Percentiles rank a stretch among this genome's conserved stretches.
phyloP scores from a whole-genome alignment of 208 protist species.

The Acanthamoeba quina region DNA sequence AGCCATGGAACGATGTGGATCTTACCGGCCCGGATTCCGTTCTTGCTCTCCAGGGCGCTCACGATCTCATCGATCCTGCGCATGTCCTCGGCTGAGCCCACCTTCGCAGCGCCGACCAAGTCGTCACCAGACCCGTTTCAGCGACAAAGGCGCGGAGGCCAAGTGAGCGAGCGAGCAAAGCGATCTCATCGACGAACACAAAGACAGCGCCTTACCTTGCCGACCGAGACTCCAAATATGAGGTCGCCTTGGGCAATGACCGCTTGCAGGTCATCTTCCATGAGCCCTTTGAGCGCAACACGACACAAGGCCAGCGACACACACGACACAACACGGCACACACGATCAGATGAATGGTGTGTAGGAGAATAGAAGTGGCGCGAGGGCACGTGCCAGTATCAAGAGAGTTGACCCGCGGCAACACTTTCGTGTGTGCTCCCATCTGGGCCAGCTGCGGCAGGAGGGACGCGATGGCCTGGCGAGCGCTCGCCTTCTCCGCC shows the following conservation, averaged over 20 bases:
- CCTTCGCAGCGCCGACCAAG: neutral
- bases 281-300: slow-evolving; percentile 11
- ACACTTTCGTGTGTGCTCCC: slow-evolving; percentile 26
- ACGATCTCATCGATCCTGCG: slow-evolving; percentile 24
- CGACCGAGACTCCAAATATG: slow-evolving; percentile 68
- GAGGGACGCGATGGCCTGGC: slow-evolving; percentile 23
- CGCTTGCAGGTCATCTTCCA: slow-evolving; percentile 65
- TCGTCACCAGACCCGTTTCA: neutral
- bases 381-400: slow-evolving; percentile 9
- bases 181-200: neutral
- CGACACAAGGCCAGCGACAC: neutral
- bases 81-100: slow-evolving; percentile 54
- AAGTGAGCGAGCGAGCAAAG: neutral
- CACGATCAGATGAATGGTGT: neutral
- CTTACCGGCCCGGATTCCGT: neutral
- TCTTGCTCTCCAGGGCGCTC: slow-evolving; percentile 1
- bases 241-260: slow-evolving; percentile 53
- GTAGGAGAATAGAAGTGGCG: neutral
- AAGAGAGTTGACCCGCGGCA: slow-evolving; percentile 70
- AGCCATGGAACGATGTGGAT: slow-evolving; percentile 57
- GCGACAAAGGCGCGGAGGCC: no score
- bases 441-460: slow-evolving; percentile 39
- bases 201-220: neutral
- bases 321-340: no score
- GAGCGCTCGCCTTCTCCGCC: slow-evolving; percentile 24